Evolutionary conservation across 208 protist genomes (phyloP), one percentile per base, ranked within the genome.

Genomic region (Herpetomonas samuelpessoai): DNA sequence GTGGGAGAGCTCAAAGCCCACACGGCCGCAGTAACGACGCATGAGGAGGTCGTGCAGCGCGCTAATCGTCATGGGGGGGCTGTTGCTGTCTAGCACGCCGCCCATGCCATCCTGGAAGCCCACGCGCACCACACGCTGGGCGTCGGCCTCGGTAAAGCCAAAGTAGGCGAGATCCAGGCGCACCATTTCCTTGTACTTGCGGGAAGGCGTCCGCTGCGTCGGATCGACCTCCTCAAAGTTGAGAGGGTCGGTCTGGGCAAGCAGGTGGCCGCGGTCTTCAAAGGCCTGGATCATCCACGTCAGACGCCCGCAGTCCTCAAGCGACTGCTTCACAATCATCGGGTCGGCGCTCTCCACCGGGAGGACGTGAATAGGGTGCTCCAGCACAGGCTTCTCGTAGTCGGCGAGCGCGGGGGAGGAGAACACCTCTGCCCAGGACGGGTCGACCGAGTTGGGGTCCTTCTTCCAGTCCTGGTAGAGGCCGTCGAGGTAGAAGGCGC

Each of bases 1-100:
- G 71, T 99, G 97, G 67, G 97, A 91, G 53, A 98, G 93, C 83
- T 98, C 96, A 52, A 83, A 96, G 44, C 95, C 95, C 50, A 98
- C 83, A 31, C 70, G 86, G 16, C 83, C 82, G 70, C 86, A 96
- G 76, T 98, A 98, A 27, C 77, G 77, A 27, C 68, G 60, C 64
- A 83, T 86, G 35, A 98, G 80, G 50, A 88, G 53, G 25, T 71
- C 55, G 65, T 96, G 79, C 12, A 97, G 73, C 72, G 83, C 58
- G 29, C 77, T 56, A 31, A 96, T 89, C 45, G 79, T 92, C 82
- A 93, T 93, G 1, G 75, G 78, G 1, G 68, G 68, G 22, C 72
- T 83, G 22, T 65, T 62, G 26, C 69, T 83, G 64, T 86, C 72
- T 57, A 93, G 71, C 27, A 95, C 61, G 30, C 87, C 91, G 51